These are phyloP conservation scores for Neospora caninum DNA, from an alignment of 169 alveolate species.

Conservation along the genomic window DNA sequence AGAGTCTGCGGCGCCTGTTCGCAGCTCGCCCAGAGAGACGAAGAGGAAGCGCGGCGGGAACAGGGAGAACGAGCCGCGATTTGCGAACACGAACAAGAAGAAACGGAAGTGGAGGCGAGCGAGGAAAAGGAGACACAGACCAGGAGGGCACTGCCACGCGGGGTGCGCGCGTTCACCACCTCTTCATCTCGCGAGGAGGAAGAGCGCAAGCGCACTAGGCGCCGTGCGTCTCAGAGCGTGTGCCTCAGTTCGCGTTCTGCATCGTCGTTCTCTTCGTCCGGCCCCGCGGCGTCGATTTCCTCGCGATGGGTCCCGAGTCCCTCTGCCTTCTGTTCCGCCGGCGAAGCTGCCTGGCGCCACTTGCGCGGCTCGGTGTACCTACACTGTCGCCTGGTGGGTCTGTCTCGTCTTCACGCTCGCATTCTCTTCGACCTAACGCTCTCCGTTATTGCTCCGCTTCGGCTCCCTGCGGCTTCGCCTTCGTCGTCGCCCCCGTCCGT, in stretches of 20 bases:
- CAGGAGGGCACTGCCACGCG: not conserved
- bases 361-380: not conserved
- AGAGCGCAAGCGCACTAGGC: no score
- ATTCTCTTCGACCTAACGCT: not conserved
- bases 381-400: slow-evolving; percentile 28
- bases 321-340: slow-evolving; percentile 3
- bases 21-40: not conserved
- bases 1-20: not conserved
- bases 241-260: not conserved
- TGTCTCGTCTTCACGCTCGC: slow-evolving; percentile 5
- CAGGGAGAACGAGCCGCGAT: not conserved
- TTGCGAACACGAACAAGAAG: not conserved
- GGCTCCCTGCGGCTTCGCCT: not conserved
- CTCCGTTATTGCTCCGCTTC: not conserved
- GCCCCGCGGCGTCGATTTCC: not conserved
- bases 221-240: no score
- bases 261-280: not conserved
- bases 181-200: no score
- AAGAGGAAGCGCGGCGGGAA: not conserved
- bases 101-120: not conserved
- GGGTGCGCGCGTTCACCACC: no score
- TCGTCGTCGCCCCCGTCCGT: not conserved
- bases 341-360: slow-evolving; percentile 22
- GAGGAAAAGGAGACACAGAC: not conserved
- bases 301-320: not conserved